phyloP scores from a whole-genome alignment of 2,329 filamentous ascomycete species.

The Monilinia polystroma region DNA sequence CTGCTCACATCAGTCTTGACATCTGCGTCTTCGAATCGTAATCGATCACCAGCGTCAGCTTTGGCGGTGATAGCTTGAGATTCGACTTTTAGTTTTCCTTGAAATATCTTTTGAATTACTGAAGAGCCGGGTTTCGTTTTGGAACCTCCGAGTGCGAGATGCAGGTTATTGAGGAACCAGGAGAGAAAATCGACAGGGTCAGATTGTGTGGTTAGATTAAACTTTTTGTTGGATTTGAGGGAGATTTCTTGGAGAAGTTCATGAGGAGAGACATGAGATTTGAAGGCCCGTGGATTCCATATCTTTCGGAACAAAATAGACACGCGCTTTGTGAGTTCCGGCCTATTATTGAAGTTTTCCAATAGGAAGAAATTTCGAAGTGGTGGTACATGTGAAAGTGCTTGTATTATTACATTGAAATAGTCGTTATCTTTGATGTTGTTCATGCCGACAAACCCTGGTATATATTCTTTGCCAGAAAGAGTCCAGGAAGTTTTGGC shows the following conservation, averaged over 20 bases:
- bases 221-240: slow-evolving; percentile 85
- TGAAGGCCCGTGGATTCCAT: slow-evolving; percentile 96
- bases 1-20: slow-evolving; percentile 75
- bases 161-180: slow-evolving; percentile 96
- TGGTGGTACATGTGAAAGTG: slow-evolving; percentile 83
- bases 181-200: slow-evolving; percentile 95
- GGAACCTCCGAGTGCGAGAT: slow-evolving; percentile 85
- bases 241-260: slow-evolving; percentile 95
- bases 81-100: slow-evolving; percentile 88
- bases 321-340: slow-evolving; percentile 84
- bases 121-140: slow-evolving; percentile 81
- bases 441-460: slow-evolving; percentile 97
- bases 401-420: slow-evolving; percentile 90
- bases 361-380: slow-evolving; percentile 90
- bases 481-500: slow-evolving; percentile 71
- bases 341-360: slow-evolving; percentile 70
- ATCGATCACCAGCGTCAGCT: slow-evolving; percentile 79
- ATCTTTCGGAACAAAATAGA: slow-evolving; percentile 92
- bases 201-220: slow-evolving; percentile 84
- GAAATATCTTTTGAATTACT: slow-evolving; percentile 90
- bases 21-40: slow-evolving; percentile 87
- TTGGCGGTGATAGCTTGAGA: slow-evolving; percentile 91
- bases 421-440: slow-evolving; percentile 99
- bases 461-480: slow-evolving; percentile 79
- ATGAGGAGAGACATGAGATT: slow-evolving; percentile 93